Evolutionary conservation across 2,329 filamentous ascomycete genomes (phyloP).

Genomic region (Phialophora verrucosa): DNA sequence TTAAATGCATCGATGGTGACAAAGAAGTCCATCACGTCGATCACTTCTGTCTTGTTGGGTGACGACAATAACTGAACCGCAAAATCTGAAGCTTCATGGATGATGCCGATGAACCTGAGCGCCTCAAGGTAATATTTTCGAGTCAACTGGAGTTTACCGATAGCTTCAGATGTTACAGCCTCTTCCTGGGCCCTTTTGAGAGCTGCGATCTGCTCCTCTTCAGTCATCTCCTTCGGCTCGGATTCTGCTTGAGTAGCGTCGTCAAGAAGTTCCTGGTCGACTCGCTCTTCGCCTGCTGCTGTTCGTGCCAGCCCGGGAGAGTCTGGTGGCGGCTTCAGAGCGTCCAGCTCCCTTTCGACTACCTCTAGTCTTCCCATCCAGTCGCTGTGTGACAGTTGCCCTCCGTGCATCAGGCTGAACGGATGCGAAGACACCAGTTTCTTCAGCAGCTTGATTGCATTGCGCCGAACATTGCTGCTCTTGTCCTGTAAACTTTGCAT

Average conservation of each 20-base stretch:
- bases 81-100: constrained; percentile 79
- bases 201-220: constrained; percentile 75
- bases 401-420: constrained; percentile 89
- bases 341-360: constrained; percentile 80
- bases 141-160: constrained; percentile 85
- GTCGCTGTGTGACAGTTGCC: constrained; percentile 80
- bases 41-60: constrained; percentile 97
- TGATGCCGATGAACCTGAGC: constrained; percentile 87
- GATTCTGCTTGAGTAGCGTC: constrained; percentile 84
- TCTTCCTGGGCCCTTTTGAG: constrained; percentile 83
- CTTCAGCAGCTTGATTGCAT: constrained; percentile 89
- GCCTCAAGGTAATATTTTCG: constrained; percentile 93
- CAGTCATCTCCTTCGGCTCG: constrained; percentile 74
- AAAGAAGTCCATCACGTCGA: constrained; percentile 99
- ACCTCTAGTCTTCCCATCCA: constrained; percentile 83
- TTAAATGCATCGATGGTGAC: constrained; percentile 95
- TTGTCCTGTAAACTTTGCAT: constrained; percentile 92
- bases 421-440: constrained; percentile 92
- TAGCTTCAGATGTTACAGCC: constrained; percentile 84
- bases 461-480: constrained; percentile 94
- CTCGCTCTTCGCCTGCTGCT: constrained; percentile 66
- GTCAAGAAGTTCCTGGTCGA: constrained; percentile 80
- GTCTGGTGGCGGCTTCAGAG: constrained; percentile 77
- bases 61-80: constrained; percentile 89
- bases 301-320: constrained; percentile 74